Percentiles rank a stretch among this genome's conserved stretches.
These are phyloP conservation scores for Priceomyces medius DNA, from an alignment of 805 yeast species.

Conservation along the genomic window DNA sequence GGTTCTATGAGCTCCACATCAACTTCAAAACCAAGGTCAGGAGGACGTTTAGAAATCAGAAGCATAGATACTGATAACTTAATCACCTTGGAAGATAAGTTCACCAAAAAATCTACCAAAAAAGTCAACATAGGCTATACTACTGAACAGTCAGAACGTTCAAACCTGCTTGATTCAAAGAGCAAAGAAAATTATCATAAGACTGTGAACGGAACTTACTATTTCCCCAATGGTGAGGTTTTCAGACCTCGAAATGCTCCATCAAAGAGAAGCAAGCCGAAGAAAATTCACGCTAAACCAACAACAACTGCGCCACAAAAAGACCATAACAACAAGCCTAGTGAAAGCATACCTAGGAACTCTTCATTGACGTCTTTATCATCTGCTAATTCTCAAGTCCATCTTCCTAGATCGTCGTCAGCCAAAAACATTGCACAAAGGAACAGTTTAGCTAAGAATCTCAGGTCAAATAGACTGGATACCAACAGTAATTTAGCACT, in stretches of 20 bases:
- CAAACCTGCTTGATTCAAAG: slow-evolving; percentile 4
- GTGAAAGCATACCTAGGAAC: slow-evolving; percentile 7
- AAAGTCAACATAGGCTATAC: slow-evolving; percentile 14
- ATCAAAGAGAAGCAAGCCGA: slow-evolving; percentile 39
- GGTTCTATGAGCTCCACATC: slow-evolving; percentile 32
- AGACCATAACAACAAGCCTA: slow-evolving; percentile 2
- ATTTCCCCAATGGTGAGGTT: slow-evolving; percentile 55
- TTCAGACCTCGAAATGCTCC: slow-evolving; percentile 48
- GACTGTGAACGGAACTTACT: slow-evolving; percentile 26
- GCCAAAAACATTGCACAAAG: slow-evolving; percentile 16
- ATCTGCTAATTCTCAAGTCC: slow-evolving; percentile 5
- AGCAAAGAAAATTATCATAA: slow-evolving; percentile 9
- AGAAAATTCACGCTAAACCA: slow-evolving; percentile 17
- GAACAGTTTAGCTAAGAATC: slow-evolving; percentile 20
- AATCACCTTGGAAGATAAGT: slow-evolving; percentile 36
- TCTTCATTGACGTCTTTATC: slow-evolving; percentile 9
- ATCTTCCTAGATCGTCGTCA: slow-evolving; percentile 13
- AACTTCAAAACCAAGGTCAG: slow-evolving; percentile 13
- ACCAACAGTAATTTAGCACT: slow-evolving; percentile 25
- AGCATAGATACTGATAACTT: slow-evolving; percentile 40
- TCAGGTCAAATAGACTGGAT: slow-evolving; percentile 23
- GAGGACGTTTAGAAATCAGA: slow-evolving; percentile 19
- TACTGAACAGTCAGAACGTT: slow-evolving; percentile 5
- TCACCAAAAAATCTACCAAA: slow-evolving; percentile 37
- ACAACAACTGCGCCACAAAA: not conserved